Percentiles rank a stretch among this genome's conserved stretches.
Evolutionary conservation across 2,329 filamentous ascomycete species (phyloP).

Genomic region (Aspergillus sp.): DNA sequence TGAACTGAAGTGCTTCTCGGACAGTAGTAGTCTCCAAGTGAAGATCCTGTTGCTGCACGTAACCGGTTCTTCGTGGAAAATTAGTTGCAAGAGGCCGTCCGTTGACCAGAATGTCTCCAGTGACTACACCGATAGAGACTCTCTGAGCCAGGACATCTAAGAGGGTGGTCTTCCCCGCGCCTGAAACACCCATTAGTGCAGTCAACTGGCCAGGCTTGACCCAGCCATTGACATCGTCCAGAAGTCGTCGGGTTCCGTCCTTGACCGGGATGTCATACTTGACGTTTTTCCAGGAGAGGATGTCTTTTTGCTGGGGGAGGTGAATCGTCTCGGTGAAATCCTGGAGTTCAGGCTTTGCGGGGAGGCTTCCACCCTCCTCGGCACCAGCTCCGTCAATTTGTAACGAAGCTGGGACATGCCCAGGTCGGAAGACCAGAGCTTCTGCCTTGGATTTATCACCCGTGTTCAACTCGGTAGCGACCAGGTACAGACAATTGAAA

Average conservation of each 20-base stretch:
- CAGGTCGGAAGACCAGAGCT: constrained; percentile 67
- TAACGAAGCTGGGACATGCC: constrained; percentile 24
- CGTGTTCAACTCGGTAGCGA: constrained; percentile 36
- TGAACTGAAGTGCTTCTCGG: no score
- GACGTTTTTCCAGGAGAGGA: constrained; percentile 79
- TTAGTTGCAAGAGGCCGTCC: constrained; percentile 52
- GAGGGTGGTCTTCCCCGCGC: constrained; percentile 58
- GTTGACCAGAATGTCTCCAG: constrained; percentile 62
- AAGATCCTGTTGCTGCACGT: constrained; percentile 66
- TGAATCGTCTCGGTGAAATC: constrained; percentile 49
- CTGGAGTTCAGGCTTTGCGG: constrained; percentile 1
- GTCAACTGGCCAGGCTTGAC: constrained; percentile 52
- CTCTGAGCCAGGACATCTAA: constrained; percentile 54
- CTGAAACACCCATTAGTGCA: constrained; percentile 57
- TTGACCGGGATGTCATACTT: constrained; percentile 78
- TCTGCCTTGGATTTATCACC: constrained; percentile 73
- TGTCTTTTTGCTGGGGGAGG: constrained; percentile 57
- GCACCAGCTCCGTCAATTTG: not conserved
- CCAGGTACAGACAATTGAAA: constrained; percentile 58
- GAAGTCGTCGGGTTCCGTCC: constrained; percentile 59
- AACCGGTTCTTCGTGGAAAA: constrained; percentile 62
- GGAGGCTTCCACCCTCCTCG: not conserved
- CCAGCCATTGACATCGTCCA: constrained; percentile 52
- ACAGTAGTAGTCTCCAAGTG: constrained; percentile 78
- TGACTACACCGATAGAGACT: constrained; percentile 57